Evolutionary conservation across 2,329 filamentous ascomycete species (phyloP).

Genomic region (Fusarium sp.): DNA sequence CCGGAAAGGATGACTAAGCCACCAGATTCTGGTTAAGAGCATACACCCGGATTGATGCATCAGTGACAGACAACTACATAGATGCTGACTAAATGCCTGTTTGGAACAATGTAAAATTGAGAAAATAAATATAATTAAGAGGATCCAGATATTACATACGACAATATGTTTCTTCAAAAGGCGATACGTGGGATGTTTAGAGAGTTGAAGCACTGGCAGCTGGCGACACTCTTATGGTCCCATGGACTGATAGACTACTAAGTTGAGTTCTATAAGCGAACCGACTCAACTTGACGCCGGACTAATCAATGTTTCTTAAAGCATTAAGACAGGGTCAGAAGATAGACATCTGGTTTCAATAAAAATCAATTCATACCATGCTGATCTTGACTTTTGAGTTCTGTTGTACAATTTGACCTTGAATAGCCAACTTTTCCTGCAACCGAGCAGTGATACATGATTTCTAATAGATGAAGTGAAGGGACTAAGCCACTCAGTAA

Average conservation of each 20-base stretch:
- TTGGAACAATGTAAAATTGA: not conserved
- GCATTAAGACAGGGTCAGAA: not conserved
- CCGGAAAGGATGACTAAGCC: constrained; percentile 41
- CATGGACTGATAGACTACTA: too few relatives aligned
- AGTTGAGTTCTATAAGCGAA: not conserved
- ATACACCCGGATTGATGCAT: constrained; percentile 33
- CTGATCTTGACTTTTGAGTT: not conserved
- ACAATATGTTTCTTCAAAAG: too few relatives aligned
- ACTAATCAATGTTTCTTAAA: not conserved
- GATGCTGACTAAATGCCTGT: not conserved
- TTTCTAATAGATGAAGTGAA: not conserved
- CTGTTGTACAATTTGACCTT: constrained; percentile 29
- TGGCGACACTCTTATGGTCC: not conserved
- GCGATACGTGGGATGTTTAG: not conserved
- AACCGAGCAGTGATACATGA: not conserved
- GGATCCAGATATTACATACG: not conserved
- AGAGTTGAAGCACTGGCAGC: not conserved
- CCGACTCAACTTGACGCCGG: not conserved
- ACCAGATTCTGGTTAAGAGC: not conserved
- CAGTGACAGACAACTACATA: not conserved
- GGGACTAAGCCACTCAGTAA: not conserved
- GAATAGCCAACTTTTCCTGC: constrained; percentile 10
- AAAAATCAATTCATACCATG: not conserved
- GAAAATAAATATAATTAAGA: not conserved
- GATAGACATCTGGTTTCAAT: not conserved